A percentile compares a stretch with the other conserved stretches of the same genome.
Conservation (phyloP, 371 early-diverging fungal genomes). For the Dichotomocladium elegans region DNA sequence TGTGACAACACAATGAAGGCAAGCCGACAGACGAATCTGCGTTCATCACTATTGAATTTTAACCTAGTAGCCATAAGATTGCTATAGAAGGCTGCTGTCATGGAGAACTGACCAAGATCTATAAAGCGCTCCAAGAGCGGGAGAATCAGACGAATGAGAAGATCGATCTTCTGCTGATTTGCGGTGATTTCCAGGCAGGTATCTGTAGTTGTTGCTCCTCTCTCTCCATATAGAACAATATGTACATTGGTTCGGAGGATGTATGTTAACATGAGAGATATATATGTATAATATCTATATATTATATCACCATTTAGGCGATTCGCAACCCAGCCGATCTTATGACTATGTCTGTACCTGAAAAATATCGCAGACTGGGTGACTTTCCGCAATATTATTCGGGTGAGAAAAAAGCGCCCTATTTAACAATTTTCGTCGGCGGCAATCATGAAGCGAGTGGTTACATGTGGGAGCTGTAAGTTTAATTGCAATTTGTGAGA, state of each 20-base stretch:
- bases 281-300: neutral
- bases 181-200: slow-evolving; percentile 94
- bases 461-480: slow-evolving; percentile 89
- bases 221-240: too few relatives aligned
- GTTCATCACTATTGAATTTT: too few relatives aligned
- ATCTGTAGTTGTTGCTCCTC: neutral
- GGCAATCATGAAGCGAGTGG: slow-evolving; percentile 97
- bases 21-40: too few relatives aligned
- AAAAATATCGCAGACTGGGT: slow-evolving; percentile 78
- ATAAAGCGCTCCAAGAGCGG: slow-evolving; percentile 56
- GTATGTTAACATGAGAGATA: too few relatives aligned
- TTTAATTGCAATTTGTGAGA: too few relatives aligned
- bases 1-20: too few relatives aligned
- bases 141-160: slow-evolving; percentile 54
- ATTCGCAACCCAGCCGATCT: slow-evolving; percentile 85
- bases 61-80: too few relatives aligned
- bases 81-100: slow-evolving; percentile 95
- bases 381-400: slow-evolving; percentile 91
- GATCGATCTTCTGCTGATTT: slow-evolving; percentile 89
- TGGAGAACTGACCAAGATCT: slow-evolving; percentile 89
- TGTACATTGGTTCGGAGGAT: neutral
- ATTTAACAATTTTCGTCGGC: slow-evolving; percentile 92
- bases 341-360: slow-evolving; percentile 74
- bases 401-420: slow-evolving; percentile 75
- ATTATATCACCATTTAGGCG: slow-evolving; percentile 43